phyloP scores from a whole-genome alignment of 2,329 filamentous ascomycete species.

The Botryotinia convoluta region DNA sequence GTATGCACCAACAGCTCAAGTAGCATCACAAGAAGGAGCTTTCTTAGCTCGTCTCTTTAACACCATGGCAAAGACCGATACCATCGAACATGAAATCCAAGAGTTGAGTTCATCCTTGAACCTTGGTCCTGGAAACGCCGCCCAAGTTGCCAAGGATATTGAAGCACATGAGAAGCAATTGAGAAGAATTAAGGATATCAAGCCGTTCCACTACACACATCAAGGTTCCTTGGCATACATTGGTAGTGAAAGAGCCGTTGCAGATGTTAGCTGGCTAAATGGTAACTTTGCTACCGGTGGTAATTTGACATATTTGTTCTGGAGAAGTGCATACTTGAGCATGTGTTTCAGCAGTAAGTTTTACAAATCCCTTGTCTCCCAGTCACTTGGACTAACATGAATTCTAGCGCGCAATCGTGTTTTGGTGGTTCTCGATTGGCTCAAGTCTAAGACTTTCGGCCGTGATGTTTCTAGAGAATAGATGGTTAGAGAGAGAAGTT shows the following conservation, averaged over 20 bases:
- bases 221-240: conserved; percentile 97
- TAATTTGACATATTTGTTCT: conserved; percentile 95
- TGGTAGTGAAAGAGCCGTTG: conserved; percentile 95
- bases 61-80: conserved; percentile 94
- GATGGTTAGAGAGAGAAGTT: conserved; percentile 22
- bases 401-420: conserved; percentile 81
- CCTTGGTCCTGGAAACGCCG: conserved; percentile 60
- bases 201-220: conserved; percentile 98
- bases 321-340: conserved; percentile 95
- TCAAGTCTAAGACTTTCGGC: conserved; percentile 95
- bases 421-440: conserved; percentile 89
- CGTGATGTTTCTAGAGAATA: conserved; percentile 89
- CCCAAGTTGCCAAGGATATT: conserved; percentile 70
- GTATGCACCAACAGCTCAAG: conserved; percentile 96
- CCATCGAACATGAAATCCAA: conserved; percentile 72
- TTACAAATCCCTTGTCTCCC: background rate
- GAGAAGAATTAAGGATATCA: conserved; percentile 86
- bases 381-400: conserved; percentile 27
- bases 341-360: conserved; percentile 99
- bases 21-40: conserved; percentile 89
- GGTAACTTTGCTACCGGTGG: conserved; percentile 94
- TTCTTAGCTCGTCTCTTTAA: conserved; percentile 97
- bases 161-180: conserved; percentile 83
- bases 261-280: conserved; percentile 95
- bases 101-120: conserved; percentile 63